Base-by-base conservation (phyloP, 768 basidiomycete genomes). In the Phaffia australis region DNA sequence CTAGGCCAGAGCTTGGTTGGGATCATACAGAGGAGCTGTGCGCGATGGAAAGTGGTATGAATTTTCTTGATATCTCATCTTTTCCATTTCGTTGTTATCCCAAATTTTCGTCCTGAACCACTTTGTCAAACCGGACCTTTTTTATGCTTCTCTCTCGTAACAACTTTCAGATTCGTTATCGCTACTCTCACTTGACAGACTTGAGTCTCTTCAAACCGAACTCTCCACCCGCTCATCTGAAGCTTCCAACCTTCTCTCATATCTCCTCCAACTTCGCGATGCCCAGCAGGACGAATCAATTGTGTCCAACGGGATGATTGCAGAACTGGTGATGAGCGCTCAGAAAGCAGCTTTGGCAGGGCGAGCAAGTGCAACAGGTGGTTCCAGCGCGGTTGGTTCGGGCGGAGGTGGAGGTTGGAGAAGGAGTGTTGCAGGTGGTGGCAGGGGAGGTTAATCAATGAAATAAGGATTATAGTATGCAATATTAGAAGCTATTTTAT, bases 1-100 rank as follows among this genome's bases (percentile, higher is more conserved):
- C 84, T 8, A 85, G 83, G 71, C 92, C 92, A 32, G 83, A 83
- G 56, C 77, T 94, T 2, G 84, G 94, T 73, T 77, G 80, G 63
- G 78, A 75, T 56, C 86, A 81, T 71, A 85, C 91, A 59, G 80
- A 82, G 46, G 80, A 81, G 66, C 76, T 93, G 47, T 79, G 94
- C 50, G 81, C 80, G 3, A 77, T 88, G 18, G 82, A 84, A 71
- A 74, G 83, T 74, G 87, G 91, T 90, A 65, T 61, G 82, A 55
- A 15, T 21, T 16, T 19, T 18, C 27, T 46, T 23, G 1, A 14
- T 35, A 25, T 54, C 32, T 25, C 27, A 1, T 30, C n/a, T n/a
- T 27, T 21, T 32, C 46, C 21, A 35, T 30, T 21, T 35, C n/a
- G n/a, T n/a, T n/a, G n/a, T n/a, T n/a, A n/a, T n/a, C n/a, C n/a